These are phyloP conservation scores for Termitomyces sp. DNA, from an alignment of 768 basidiomycete species.

Conservation along the genomic window DNA sequence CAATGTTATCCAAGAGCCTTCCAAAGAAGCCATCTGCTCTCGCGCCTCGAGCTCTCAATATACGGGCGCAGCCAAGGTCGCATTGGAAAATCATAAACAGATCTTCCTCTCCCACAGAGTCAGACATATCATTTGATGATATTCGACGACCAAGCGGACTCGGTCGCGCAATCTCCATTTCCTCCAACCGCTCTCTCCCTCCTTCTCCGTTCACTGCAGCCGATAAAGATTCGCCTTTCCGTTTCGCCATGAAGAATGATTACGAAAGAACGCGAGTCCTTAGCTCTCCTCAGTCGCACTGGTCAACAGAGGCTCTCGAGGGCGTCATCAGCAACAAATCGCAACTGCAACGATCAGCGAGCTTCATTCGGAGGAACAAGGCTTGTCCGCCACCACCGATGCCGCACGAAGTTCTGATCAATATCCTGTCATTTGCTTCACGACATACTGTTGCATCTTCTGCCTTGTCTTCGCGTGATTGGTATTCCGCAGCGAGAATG, in stretches of 20 bases:
- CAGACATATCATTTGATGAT: slow-evolving; percentile 26
- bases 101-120: slow-evolving; percentile 12
- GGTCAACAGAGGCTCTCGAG: slow-evolving; percentile 19
- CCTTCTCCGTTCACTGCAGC: slow-evolving; percentile 26
- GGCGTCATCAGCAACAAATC: slow-evolving; percentile 9
- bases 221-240: slow-evolving; percentile 17
- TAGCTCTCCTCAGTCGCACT: slow-evolving; percentile 34
- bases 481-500: slow-evolving; percentile 26
- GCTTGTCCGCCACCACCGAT: slow-evolving; percentile 14
- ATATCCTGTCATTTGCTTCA: slow-evolving; percentile 31
- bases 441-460: slow-evolving; percentile 21
- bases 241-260: background rate
- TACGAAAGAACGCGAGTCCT: slow-evolving; percentile 24
- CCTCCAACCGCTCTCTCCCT: slow-evolving; percentile 30
- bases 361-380: background rate
- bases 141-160: slow-evolving; percentile 44
- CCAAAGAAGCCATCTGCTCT: slow-evolving; percentile 8
- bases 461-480: slow-evolving; percentile 28
- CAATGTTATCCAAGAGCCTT: slow-evolving; percentile 16
- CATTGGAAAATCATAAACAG: slow-evolving; percentile 12
- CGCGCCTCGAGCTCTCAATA: slow-evolving; percentile 3
- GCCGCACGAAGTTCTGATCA: slow-evolving; percentile 28
- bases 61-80: background rate
- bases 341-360: slow-evolving; percentile 5
- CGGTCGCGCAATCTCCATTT: slow-evolving; percentile 32